phyloP scores from a whole-genome alignment of 1,284 basidiomycete species.

The Sporisorium exsertum region DNA sequence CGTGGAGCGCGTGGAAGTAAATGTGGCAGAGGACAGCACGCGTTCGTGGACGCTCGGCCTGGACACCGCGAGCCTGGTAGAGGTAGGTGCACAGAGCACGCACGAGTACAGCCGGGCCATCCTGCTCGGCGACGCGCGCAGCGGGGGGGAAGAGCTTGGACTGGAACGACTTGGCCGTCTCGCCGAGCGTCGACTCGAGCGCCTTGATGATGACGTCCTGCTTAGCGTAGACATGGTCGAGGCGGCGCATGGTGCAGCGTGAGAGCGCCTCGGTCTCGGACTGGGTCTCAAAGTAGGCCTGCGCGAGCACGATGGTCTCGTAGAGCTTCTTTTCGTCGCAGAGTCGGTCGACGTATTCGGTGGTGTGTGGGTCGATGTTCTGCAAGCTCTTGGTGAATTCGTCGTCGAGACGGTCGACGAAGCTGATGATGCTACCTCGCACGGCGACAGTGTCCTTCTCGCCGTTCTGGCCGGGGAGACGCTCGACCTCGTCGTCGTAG shows the following conservation, averaged over 20 bases:
- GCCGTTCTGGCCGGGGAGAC: slow-evolving; percentile 76
- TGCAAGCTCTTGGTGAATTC: slow-evolving; percentile 98
- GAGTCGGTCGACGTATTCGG: slow-evolving; percentile 92
- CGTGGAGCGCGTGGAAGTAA: slow-evolving; percentile 91
- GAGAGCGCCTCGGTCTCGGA: slow-evolving; percentile 57
- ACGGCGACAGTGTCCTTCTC: slow-evolving; percentile 64
- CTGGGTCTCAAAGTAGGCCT: slow-evolving; percentile 79
- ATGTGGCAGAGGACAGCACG: slow-evolving; percentile 98
- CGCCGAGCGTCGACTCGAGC: slow-evolving; percentile 76
- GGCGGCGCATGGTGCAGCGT: slow-evolving; percentile 90
- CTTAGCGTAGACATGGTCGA: slow-evolving; percentile 98
- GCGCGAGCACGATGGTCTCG: slow-evolving; percentile 89
- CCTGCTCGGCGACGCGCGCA: slow-evolving; percentile 51
- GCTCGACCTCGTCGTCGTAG: slow-evolving; percentile 91
- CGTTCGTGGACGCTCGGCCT: slow-evolving; percentile 85
- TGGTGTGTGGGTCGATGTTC: slow-evolving; percentile 97
- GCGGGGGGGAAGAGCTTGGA: slow-evolving; percentile 64
- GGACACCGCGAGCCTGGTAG: slow-evolving; percentile 82
- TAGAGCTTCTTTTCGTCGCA: slow-evolving; percentile 92
- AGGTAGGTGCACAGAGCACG: slow-evolving; percentile 90
- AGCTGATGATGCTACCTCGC: slow-evolving; percentile 71
- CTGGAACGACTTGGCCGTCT: slow-evolving; percentile 60
- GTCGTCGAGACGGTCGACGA: slow-evolving; percentile 95
- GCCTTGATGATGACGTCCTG: slow-evolving; percentile 90
- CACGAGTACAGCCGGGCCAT: slow-evolving; percentile 78